Evolutionary conservation across 192 early-diverging fungal genomes (phyloP).

Genomic region (Phycomyces blakesleeanus): DNA sequence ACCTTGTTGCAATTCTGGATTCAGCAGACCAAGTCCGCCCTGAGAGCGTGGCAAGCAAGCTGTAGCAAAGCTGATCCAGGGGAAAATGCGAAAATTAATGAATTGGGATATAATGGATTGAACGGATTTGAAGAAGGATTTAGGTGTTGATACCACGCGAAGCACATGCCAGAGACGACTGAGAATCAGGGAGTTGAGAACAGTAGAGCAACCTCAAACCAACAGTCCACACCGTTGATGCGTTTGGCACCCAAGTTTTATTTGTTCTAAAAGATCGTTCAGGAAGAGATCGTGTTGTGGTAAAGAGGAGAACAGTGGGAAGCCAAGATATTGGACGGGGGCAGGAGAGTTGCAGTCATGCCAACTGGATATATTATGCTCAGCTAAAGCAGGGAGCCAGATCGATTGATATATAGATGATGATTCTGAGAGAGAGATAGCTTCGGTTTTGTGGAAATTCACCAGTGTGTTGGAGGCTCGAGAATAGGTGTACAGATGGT

Average conservation of each 20-base stretch:
- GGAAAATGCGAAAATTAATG: neutral
- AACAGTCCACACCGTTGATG: neutral
- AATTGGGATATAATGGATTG: neutral
- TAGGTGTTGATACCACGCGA: neutral
- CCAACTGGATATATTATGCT: neutral
- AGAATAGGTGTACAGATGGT: neutral
- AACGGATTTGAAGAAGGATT: neutral
- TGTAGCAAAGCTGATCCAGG: constrained; percentile 1
- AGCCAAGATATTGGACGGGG: constrained; percentile 1
- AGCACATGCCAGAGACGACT: constrained; percentile 5
- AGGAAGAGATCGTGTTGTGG: neutral
- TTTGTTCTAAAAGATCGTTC: neutral
- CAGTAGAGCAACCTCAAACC: neutral
- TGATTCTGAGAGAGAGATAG: neutral
- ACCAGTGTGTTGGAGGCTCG: neutral
- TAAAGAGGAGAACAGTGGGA: neutral
- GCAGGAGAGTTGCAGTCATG: neutral
- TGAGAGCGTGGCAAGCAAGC: neutral
- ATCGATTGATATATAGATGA: neutral
- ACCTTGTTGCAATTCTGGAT: neutral
- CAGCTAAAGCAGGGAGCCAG: neutral
- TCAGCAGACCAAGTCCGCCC: neutral
- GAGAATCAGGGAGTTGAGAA: neutral
- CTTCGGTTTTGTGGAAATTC: neutral
- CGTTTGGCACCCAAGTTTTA: neutral